phyloP scores from a whole-genome alignment of 23 red algal genomes.

The Cyanidiococcus yangmingshanensis region DNA sequence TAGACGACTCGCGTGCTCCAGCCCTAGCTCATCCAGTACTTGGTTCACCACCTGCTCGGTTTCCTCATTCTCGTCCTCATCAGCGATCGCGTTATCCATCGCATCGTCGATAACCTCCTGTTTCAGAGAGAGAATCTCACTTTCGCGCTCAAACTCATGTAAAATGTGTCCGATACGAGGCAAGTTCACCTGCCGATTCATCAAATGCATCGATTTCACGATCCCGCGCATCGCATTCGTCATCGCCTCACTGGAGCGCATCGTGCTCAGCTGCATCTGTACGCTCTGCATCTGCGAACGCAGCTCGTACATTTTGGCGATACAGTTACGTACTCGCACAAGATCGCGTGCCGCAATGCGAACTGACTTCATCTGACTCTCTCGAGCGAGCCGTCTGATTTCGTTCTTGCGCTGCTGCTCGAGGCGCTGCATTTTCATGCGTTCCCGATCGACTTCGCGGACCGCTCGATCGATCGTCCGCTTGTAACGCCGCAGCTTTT shows the following conservation, averaged over 20 bases:
- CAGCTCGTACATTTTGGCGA: constrained; percentile 86
- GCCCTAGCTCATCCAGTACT: constrained; percentile 84
- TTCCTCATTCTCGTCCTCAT: constrained; percentile 61
- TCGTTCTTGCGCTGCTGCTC: constrained; percentile 51
- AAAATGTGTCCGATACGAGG: constrained; percentile 71
- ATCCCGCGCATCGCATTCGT: constrained; percentile 64
- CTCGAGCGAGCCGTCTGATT: constrained; percentile 70
- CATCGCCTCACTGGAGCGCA: constrained; percentile 83
- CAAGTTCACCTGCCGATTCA: constrained; percentile 90
- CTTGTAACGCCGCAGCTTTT: constrained; percentile 16
- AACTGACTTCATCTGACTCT: constrained; percentile 64
- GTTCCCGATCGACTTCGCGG: constrained; percentile 91
- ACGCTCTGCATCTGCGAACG: constrained; percentile 96
- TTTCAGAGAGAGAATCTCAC: constrained; percentile 81
- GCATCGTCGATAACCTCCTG: constrained; percentile 96
- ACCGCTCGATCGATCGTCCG: constrained; percentile 66
- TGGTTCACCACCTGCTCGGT: constrained; percentile 84
- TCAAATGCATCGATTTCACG: constrained; percentile 70
- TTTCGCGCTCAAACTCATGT: constrained; percentile 92
- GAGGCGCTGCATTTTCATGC: constrained; percentile 57
- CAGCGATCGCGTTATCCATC: constrained; percentile 51
- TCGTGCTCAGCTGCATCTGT: constrained; percentile 77
- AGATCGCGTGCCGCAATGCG: constrained; percentile 89
- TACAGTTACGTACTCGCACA: constrained; percentile 55
- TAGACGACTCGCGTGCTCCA: constrained; percentile 58